Conservation (phyloP, 495 filamentous ascomycete genomes). For the Penicillium diatomitis region DNA sequence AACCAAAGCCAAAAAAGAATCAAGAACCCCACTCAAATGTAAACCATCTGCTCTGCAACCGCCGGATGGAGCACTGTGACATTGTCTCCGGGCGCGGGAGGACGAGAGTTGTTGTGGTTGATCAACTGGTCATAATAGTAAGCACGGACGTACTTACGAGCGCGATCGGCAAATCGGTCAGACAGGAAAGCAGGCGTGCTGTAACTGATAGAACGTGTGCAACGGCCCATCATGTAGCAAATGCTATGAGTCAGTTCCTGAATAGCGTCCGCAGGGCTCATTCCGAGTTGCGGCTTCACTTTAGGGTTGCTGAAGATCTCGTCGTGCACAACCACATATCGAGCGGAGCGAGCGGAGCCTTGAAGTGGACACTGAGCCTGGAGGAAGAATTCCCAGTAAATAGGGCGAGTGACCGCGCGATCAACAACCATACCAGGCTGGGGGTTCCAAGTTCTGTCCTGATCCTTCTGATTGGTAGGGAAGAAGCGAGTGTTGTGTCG, state of each 20-base stretch:
- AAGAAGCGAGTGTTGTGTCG: constrained; percentile 88
- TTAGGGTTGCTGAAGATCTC: constrained; percentile 45
- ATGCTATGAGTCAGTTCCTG: constrained; percentile 60
- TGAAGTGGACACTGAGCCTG: constrained; percentile 72
- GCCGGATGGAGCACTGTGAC: background rate
- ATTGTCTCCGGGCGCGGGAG: background rate
- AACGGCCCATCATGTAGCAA: constrained; percentile 66
- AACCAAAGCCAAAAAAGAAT: background rate
- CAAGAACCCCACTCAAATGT: constrained; percentile 2
- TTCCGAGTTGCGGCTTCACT: constrained; percentile 1
- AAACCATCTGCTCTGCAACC: constrained; percentile 2
- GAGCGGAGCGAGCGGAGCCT: constrained; percentile 66
- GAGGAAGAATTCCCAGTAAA: constrained; percentile 70
- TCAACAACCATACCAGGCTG: constrained; percentile 70
- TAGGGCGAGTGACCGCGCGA: constrained; percentile 63
- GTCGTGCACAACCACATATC: constrained; percentile 65
- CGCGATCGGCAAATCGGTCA: constrained; percentile 63
- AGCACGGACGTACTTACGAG: constrained; percentile 48
- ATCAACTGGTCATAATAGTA: constrained; percentile 1
- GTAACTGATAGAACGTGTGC: constrained; percentile 65
- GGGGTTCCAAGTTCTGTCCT: constrained; percentile 47
- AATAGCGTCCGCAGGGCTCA: constrained; percentile 42
- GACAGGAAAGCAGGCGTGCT: constrained; percentile 68
- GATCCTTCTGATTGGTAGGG: constrained; percentile 40
- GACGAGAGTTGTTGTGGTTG: background rate